These are phyloP conservation scores for Heritiera fomes DNA, from an alignment of 345 rosid genomes.

Conservation along the genomic window DNA sequence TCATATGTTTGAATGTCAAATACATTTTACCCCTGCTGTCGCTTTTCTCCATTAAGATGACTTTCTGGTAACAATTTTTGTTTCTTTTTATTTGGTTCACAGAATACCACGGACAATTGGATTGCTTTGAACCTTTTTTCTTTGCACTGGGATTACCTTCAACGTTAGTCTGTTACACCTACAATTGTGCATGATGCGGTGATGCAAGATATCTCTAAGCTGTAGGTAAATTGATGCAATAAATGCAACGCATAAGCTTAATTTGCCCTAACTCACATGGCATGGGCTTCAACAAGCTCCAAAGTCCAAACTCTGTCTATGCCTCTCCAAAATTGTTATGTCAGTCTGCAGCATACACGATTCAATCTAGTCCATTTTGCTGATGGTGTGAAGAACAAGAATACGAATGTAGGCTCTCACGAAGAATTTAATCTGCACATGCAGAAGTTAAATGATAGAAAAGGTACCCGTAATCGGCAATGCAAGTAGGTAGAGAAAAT, in stretches of 20 bases:
- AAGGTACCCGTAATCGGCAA: background rate
- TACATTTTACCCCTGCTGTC: background rate
- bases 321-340: constrained; percentile 2
- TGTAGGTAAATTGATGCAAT: background rate
- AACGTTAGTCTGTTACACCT: background rate
- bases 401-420: background rate
- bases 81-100: background rate
- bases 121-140: background rate
- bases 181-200: background rate
- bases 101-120: background rate
- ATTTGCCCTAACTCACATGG: background rate
- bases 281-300: background rate
- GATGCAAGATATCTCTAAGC: background rate
- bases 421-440: constrained; percentile 8
- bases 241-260: background rate
- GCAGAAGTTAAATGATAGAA: constrained; percentile 2
- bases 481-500: background rate
- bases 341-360: background rate
- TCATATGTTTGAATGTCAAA: background rate
- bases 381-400: background rate
- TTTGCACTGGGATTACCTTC: background rate
- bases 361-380: background rate
- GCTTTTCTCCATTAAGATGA: background rate
- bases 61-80: background rate
- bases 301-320: background rate